Evolutionary conservation across 768 basidiomycete genomes (phyloP).

Genomic region (Naganishia friedmannii): DNA sequence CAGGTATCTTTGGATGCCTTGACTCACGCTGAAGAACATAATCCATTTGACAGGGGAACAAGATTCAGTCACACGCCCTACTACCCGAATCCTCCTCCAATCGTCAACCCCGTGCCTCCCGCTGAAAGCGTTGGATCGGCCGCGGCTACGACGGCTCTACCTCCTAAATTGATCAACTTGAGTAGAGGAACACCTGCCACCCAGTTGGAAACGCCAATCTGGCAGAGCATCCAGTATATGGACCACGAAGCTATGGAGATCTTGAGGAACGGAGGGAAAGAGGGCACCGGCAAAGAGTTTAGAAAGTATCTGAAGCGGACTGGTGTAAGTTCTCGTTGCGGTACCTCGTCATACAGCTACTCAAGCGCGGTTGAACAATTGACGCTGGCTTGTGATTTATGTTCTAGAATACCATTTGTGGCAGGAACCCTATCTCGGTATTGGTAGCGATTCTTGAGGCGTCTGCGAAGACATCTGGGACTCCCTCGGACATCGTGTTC

Average conservation of each 20-base stretch:
- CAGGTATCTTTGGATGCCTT: background rate
- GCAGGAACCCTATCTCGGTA: conserved; percentile 91
- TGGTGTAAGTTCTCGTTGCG: conserved; percentile 51
- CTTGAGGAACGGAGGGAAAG: conserved; percentile 37
- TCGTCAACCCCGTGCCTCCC: conserved; percentile 44
- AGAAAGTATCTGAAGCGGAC: conserved; percentile 46
- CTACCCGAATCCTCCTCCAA: conserved; percentile 40
- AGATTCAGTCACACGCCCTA: conserved; percentile 49
- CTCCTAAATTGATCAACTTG: conserved; percentile 52
- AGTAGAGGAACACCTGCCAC: conserved; percentile 35
- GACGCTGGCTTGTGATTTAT: conserved; percentile 53
- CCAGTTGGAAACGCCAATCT: conserved; percentile 60
- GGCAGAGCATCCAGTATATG: conserved; percentile 74
- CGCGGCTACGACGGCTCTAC: conserved; percentile 55
- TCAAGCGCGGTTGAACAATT: no score
- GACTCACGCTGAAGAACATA: background rate
- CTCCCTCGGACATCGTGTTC: conserved; percentile 62
- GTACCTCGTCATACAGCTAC: conserved; percentile 58
- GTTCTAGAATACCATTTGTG: conserved; percentile 94
- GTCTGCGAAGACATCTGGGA: conserved; percentile 30
- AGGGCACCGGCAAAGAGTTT: conserved; percentile 42
- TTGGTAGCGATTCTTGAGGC: conserved; percentile 70
- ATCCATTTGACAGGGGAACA: conserved; percentile 42
- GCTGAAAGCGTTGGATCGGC: conserved; percentile 28
- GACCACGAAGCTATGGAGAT: conserved; percentile 80